A percentile compares a stretch with the other conserved stretches of the same genome.
phyloP scores from a whole-genome alignment of 768 basidiomycete genomes.

The Pleurotus citrinopileatus region DNA sequence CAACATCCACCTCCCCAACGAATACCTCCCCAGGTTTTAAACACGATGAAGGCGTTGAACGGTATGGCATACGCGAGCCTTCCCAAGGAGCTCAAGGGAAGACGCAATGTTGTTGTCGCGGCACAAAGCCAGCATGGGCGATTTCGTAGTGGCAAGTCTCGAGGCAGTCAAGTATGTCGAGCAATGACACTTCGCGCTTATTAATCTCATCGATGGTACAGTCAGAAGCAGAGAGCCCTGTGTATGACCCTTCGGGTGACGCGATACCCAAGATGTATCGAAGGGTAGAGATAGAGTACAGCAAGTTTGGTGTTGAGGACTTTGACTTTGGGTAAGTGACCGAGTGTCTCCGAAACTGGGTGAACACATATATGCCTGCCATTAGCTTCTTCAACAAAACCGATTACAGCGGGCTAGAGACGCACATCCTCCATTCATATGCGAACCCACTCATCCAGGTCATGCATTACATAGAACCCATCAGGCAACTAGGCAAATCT shows the following conservation, averaged over 20 bases:
- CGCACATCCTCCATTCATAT: conserved; percentile 96
- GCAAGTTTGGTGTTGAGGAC: conserved; percentile 97
- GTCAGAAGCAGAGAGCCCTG: conserved; percentile 53
- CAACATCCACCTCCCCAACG: conserved; percentile 68
- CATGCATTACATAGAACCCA: conserved; percentile 80
- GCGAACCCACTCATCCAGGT: conserved; percentile 89
- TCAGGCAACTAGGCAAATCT: conserved; percentile 81
- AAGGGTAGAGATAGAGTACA: conserved; percentile 96
- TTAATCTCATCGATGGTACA: conserved; percentile 17
- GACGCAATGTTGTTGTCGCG: conserved; percentile 64
- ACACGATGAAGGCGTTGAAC: conserved; percentile 82
- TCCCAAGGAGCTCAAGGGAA: conserved; percentile 81
- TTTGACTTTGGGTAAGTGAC: conserved; percentile 91
- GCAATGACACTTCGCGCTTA: neutral
- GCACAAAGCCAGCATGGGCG: conserved; percentile 59
- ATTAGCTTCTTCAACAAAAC: conserved; percentile 98
- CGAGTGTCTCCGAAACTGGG: too few relatives aligned
- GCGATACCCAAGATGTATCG: conserved; percentile 81
- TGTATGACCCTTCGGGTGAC: conserved; percentile 48
- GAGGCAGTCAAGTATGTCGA: conserved; percentile 41
- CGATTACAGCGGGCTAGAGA: conserved; percentile 86
- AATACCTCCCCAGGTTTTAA: conserved; percentile 77
- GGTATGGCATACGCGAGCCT: conserved; percentile 87
- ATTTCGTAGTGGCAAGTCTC: conserved; percentile 81
- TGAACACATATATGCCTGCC: too few relatives aligned